Percentiles rank a stretch among this genome's conserved stretches.
Evolutionary conservation across 2,329 filamentous ascomycete genomes (phyloP).

Genomic region (Cryphonectria parasitica): DNA sequence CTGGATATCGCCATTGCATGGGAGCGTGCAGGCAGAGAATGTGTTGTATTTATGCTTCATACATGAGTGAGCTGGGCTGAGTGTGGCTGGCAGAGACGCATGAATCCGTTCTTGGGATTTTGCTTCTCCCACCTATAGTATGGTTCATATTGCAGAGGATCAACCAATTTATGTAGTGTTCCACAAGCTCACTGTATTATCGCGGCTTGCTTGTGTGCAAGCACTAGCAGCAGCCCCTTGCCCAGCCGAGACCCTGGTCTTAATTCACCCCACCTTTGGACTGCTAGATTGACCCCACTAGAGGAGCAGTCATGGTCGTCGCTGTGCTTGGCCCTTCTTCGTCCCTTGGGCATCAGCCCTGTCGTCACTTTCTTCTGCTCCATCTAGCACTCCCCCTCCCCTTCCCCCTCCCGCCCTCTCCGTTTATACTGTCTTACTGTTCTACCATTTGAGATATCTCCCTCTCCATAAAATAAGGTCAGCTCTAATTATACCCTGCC

Average conservation of each 20-base stretch:
- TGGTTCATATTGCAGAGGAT: not conserved
- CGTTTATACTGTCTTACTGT: not conserved
- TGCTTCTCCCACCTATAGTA: not conserved
- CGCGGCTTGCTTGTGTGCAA: not conserved
- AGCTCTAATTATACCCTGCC: not conserved
- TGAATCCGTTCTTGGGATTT: too few species aligned
- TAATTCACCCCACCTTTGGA: constrained; percentile 5
- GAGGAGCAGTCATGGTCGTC: not conserved
- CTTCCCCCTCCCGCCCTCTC: not conserved
- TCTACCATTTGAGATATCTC: not conserved
- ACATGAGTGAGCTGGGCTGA: not conserved
- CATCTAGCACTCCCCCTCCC: constrained; percentile 1
- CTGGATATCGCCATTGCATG: not conserved
- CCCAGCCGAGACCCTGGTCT: not conserved
- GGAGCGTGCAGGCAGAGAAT: not conserved
- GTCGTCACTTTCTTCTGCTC: constrained; percentile 18
- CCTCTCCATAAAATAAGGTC: not conserved
- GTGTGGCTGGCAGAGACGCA: too few species aligned
- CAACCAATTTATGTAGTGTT: not conserved
- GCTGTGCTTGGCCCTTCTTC: constrained; percentile 9
- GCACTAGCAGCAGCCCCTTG: not conserved
- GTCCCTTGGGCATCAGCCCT: constrained; percentile 7
- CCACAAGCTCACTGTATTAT: not conserved
- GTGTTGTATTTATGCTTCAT: not conserved
- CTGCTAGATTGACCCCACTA: constrained; percentile 9